phyloP scores from a whole-genome alignment of 2,329 filamentous ascomycete genomes.

The Xylaria multiplex region DNA sequence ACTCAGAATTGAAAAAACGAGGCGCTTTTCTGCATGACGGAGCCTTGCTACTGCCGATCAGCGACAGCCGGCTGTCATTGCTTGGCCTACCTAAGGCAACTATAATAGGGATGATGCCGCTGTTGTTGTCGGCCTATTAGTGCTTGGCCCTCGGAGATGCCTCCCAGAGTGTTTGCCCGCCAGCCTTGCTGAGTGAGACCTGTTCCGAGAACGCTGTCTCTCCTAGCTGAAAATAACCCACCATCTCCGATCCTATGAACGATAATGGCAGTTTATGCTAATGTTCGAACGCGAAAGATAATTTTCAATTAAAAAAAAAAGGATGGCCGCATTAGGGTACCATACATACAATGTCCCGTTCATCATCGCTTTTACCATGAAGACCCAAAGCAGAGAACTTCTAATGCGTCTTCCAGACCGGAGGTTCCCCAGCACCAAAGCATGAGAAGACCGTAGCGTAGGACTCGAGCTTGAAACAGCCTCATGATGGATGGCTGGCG shows the following conservation, averaged over 20 bases:
- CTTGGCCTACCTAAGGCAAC: neutral
- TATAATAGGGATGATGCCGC: neutral
- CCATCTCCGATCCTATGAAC: too few relatives aligned
- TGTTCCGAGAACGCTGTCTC: conserved; percentile 11
- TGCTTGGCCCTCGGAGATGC: neutral
- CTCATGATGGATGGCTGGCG: neutral
- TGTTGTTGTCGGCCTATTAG: neutral
- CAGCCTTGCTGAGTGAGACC: conserved; percentile 10
- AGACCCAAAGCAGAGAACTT: neutral
- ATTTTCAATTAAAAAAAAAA: neutral
- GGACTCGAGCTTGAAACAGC: neutral
- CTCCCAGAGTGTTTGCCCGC: conserved; percentile 7
- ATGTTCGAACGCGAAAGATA: neutral
- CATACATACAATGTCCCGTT: neutral
- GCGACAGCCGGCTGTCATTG: neutral
- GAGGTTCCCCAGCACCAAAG: neutral
- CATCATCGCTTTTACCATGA: neutral
- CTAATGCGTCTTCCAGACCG: neutral
- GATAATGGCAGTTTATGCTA: too few relatives aligned
- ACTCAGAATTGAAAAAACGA: neutral
- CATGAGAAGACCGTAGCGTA: neutral
- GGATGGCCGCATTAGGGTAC: conserved; percentile 5
- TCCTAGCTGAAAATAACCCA: too few relatives aligned
- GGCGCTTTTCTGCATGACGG: conserved; percentile 9
- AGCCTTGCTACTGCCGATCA: neutral